Conservation (phyloP, 1,284 basidiomycete genomes). For the Cutaneotrichosporon cavernicola region DNA sequence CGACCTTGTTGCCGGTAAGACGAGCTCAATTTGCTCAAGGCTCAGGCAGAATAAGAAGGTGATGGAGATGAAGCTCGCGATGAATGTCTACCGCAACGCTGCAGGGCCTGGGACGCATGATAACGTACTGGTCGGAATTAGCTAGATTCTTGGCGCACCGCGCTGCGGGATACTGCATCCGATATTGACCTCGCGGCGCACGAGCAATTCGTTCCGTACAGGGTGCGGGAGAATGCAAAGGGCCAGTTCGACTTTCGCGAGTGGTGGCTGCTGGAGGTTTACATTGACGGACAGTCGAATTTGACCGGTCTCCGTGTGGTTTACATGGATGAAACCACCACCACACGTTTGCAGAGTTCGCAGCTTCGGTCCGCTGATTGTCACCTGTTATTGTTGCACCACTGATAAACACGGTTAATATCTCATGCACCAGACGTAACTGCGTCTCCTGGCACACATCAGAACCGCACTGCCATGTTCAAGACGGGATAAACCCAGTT, state of each 20-base stretch:
- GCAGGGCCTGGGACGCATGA: slow-evolving; percentile 30
- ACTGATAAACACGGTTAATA: too few relatives aligned
- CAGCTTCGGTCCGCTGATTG: too few relatives aligned
- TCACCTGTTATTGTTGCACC: too few relatives aligned
- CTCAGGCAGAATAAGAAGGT: slow-evolving; percentile 38
- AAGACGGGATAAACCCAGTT: too few relatives aligned
- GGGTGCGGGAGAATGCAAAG: too few relatives aligned
- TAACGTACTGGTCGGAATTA: slow-evolving; percentile 33
- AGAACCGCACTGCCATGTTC: too few relatives aligned
- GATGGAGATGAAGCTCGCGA: slow-evolving; percentile 32
- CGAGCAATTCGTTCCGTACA: slow-evolving; percentile 25
- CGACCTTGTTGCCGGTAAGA: slow-evolving; percentile 26
- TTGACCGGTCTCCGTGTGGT: background rate
- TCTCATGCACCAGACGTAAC: too few relatives aligned
- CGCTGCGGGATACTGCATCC: slow-evolving; percentile 22
- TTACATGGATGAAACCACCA: background rate
- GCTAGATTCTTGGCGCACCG: slow-evolving; percentile 33
- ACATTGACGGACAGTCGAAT: background rate
- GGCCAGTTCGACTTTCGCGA: slow-evolving; percentile 4
- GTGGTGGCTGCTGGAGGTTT: background rate
- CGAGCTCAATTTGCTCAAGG: slow-evolving; percentile 31
- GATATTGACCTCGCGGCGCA: slow-evolving; percentile 32
- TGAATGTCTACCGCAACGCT: slow-evolving; percentile 32
- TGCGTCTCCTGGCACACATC: too few relatives aligned
- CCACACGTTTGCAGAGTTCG: background rate